phyloP scores from a whole-genome alignment of 2,329 filamentous ascomycete genomes.

The Ophiosphaerella herpotricha region DNA sequence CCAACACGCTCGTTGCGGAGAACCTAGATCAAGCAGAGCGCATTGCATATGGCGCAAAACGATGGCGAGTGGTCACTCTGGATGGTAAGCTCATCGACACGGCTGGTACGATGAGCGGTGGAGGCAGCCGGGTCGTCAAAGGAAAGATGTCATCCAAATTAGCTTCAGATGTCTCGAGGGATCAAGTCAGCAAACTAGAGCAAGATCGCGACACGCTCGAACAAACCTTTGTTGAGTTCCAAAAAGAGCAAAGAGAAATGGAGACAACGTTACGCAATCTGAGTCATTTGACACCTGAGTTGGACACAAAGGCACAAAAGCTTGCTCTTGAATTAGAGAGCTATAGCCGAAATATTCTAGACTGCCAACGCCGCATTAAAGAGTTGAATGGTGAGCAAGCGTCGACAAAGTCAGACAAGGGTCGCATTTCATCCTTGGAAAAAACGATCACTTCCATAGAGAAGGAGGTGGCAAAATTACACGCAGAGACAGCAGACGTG shows the following conservation, averaged over 20 bases:
- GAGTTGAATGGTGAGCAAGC: constrained; percentile 83
- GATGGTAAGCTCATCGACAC: constrained; percentile 96
- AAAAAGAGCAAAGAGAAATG: constrained; percentile 80
- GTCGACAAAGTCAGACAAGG: constrained; percentile 79
- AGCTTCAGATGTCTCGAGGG: constrained; percentile 81
- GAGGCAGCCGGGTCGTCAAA: constrained; percentile 85
- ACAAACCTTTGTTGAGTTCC: constrained; percentile 79
- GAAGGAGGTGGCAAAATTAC: constrained; percentile 78
- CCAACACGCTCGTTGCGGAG: constrained; percentile 90
- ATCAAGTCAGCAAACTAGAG: constrained; percentile 87
- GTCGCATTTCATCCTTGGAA: constrained; percentile 71
- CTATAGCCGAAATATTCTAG: constrained; percentile 78
- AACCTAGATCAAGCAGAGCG: constrained; percentile 96
- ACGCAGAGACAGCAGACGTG: constrained; percentile 81
- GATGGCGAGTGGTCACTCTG: constrained; percentile 96
- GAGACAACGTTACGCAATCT: constrained; percentile 74
- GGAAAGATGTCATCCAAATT: constrained; percentile 98
- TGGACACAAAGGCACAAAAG: constrained; percentile 93
- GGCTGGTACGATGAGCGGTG: constrained; percentile 98
- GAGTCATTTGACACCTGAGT: constrained; percentile 75
- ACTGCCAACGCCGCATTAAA: constrained; percentile 81
- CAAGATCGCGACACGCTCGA: constrained; percentile 84
- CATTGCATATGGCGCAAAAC: constrained; percentile 89
- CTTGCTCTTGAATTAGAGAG: constrained; percentile 87
- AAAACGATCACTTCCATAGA: constrained; percentile 77